Conservation (phyloP, 768 basidiomycete species). For the Lanmaoa pseudosensibilis region DNA sequence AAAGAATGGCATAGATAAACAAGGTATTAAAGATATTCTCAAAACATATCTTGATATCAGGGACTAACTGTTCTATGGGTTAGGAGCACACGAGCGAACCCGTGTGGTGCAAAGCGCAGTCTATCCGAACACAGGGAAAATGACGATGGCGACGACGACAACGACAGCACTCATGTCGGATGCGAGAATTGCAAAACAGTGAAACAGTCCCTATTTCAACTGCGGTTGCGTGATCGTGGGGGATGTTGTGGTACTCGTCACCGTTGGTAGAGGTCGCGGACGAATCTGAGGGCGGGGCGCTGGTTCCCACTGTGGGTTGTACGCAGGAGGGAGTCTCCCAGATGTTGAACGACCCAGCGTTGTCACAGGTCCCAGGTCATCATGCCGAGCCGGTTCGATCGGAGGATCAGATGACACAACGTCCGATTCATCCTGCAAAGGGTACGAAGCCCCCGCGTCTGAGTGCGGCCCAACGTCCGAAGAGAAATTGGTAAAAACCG, state of each 20-base stretch:
- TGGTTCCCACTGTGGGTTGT: neutral
- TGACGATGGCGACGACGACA: neutral
- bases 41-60: neutral
- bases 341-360: neutral
- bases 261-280: neutral
- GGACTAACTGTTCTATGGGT: neutral
- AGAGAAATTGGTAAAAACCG: neutral
- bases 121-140: neutral
- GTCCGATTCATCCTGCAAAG: neutral
- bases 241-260: neutral
- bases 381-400: neutral
- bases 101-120: neutral
- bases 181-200: too few species aligned
- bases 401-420: neutral
- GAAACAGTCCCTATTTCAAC: neutral
- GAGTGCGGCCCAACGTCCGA: neutral
- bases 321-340: neutral
- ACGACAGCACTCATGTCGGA: neutral
- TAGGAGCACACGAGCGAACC: neutral
- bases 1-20: neutral
- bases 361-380: neutral
- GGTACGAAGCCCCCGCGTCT: neutral
- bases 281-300: neutral
- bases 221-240: neutral
- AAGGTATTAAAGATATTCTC: neutral